Evolutionary conservation across 2,329 filamentous ascomycete species (phyloP).

Genomic region (Colletotrichum melonis): DNA sequence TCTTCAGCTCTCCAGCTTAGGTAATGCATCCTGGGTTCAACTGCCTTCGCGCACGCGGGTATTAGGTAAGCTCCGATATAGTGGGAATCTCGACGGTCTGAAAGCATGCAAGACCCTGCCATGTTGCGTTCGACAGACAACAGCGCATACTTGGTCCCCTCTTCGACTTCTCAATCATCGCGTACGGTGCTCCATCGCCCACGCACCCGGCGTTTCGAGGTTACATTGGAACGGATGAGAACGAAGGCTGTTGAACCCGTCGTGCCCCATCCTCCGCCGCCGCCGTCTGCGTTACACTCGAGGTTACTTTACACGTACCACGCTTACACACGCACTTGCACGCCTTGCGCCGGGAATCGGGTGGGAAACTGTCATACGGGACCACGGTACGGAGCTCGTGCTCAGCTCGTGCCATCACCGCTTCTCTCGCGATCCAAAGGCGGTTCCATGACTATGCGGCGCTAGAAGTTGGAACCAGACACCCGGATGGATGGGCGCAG

Average conservation of each 20-base stretch:
- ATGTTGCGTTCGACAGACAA: background rate
- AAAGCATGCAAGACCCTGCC: constrained; percentile 1
- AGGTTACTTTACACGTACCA: background rate
- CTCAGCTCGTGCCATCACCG: background rate
- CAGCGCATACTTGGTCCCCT: background rate
- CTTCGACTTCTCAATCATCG: background rate
- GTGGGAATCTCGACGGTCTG: background rate
- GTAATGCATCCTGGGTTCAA: too few relatives aligned
- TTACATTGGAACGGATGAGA: background rate
- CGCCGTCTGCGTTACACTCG: background rate
- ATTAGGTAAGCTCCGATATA: background rate
- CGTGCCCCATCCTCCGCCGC: too few relatives aligned
- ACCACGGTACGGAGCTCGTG: background rate
- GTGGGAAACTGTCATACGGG: background rate
- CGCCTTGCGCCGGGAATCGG: background rate
- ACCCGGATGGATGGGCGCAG: background rate
- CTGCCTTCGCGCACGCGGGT: too few relatives aligned
- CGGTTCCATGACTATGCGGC: background rate
- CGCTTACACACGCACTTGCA: background rate
- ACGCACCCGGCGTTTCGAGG: background rate
- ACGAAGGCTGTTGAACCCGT: too few relatives aligned
- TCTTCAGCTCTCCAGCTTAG: too few relatives aligned
- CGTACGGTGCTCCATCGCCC: background rate
- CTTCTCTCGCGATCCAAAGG: background rate
- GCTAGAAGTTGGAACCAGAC: background rate